Conservation (phyloP, 148 eudicot species). For the Chenopodium berlandieri region DNA sequence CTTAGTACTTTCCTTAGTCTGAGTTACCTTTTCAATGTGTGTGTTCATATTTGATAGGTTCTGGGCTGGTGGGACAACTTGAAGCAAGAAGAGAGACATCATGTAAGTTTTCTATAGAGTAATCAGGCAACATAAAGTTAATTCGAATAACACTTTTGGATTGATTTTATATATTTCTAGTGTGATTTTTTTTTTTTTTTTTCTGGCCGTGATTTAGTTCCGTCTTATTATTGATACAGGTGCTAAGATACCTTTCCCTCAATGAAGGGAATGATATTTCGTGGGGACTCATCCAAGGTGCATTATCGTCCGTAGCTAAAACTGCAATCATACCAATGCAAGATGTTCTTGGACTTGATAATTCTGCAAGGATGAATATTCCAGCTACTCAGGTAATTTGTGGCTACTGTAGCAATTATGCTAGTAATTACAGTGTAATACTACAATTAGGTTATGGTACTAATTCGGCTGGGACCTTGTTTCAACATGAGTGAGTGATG, state of each 20-base stretch:
- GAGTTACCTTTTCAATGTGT: background rate
- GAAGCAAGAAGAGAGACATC: slow-evolving; percentile 63
- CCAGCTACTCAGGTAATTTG: slow-evolving; percentile 88
- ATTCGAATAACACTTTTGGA: background rate
- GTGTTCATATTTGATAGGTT: slow-evolving; percentile 41
- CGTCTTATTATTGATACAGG: slow-evolving; percentile 40
- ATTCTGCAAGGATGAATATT: slow-evolving; percentile 91
- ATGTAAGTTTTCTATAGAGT: slow-evolving; percentile 44
- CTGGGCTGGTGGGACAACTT: slow-evolving; percentile 92
- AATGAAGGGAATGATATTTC: slow-evolving; percentile 51
- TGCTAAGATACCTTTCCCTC: slow-evolving; percentile 61
- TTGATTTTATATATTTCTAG: background rate
- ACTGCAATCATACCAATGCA: slow-evolving; percentile 92
- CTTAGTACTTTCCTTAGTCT: background rate
- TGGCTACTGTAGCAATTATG: background rate
- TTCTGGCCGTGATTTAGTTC: slow-evolving; percentile 6
- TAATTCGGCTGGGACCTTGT: background rate
- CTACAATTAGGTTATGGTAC: background rate
- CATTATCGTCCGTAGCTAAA: slow-evolving; percentile 77
- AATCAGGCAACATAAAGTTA: background rate
- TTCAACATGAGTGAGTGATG: no score
- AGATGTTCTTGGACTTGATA: slow-evolving; percentile 82
- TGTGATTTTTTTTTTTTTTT: background rate
- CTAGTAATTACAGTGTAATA: background rate
- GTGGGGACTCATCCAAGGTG: slow-evolving; percentile 72